Evolutionary conservation across 2,329 filamentous ascomycete genomes (phyloP).

Genomic region (Ceratocystis colombiana): DNA sequence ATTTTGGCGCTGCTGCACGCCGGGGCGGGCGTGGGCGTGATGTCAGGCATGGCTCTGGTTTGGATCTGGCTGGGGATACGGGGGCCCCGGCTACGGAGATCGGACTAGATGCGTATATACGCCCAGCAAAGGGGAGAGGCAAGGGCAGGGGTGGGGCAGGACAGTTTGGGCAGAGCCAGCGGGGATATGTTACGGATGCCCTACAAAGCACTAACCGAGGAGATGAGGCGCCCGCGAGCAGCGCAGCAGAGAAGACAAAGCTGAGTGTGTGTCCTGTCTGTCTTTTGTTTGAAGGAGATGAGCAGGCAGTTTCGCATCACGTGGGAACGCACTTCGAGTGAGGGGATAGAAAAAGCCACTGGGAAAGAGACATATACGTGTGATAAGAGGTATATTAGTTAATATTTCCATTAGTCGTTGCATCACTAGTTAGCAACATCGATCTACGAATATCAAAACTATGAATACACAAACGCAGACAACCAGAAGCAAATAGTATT

Average conservation of each 20-base stretch:
- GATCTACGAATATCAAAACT: not conserved
- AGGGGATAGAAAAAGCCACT: not conserved
- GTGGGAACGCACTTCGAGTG: conserved; percentile 47
- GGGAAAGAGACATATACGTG: not conserved
- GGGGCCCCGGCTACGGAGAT: conserved; percentile 35
- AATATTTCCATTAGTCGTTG: not conserved
- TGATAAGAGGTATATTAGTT: not conserved
- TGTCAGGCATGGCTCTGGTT: conserved; percentile 32
- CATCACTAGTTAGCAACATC: not conserved
- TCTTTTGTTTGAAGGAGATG: conserved; percentile 55
- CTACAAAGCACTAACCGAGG: not conserved
- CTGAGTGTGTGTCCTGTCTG: conserved; percentile 53
- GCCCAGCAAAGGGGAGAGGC: conserved; percentile 30
- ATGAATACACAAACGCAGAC: not conserved
- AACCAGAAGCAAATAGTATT: not conserved
- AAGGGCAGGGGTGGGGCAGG: not conserved
- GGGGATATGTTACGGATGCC: not conserved
- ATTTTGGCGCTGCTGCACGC: conserved; percentile 12
- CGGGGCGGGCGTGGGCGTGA: conserved; percentile 33
- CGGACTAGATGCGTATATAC: conserved; percentile 44
- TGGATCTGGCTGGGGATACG: conserved; percentile 28
- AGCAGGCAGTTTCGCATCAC: conserved; percentile 56
- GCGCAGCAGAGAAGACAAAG: conserved; percentile 5
- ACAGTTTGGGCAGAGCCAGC: not conserved
- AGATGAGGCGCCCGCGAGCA: not conserved